Evolutionary conservation across 306 rosid genomes (phyloP), one percentile per base, ranked within the genome.

Genomic region (Vigna unguiculata): DNA sequence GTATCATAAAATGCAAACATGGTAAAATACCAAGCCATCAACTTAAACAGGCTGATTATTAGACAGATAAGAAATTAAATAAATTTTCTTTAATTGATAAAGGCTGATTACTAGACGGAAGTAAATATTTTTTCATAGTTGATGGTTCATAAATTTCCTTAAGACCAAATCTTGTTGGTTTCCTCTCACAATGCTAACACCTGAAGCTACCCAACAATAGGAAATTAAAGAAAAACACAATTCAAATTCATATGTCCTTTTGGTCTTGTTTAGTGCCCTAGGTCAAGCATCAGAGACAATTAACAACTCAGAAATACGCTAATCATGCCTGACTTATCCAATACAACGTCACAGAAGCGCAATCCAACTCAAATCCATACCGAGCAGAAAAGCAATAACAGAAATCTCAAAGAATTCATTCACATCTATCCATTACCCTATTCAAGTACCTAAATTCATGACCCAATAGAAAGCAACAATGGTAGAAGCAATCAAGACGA

Each of bases 381-480:
- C 45, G 47, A 59, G 34, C 45, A 66, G 19, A 43, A 54, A 80
- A 80, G 34, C 34, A 76, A 12, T 57, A 80, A 16, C 62, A 70
- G 46, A 69, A 77, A 82, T 38, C 59, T 17, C 74, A 57, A 10
- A 58, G 24, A 58, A 40, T 13, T 12, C n/a, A 74, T 55, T 46
- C 47, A 43, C 21, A 61, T 47, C 6, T 63, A 51, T 53, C 32
- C 47, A 6, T 45, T 52, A 5, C 7, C 72, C 75, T 61, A 81
- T 17, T 30, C 80, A 73, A 40, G 22, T 4, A 73, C 15, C 40
- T 25, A 74, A 73, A 47, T 15, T 52, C 76, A 61, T 34, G 46
- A 81, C 40, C 45, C 40, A 74, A 46, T 43, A 30, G 51, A 78
- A 57, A 78, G 63, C 74, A 65, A 45, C 55, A 71, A 71, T 4